These are phyloP conservation scores for Quambalaria eucalypti DNA, from an alignment of 1,284 basidiomycete genomes.

Conservation along the genomic window DNA sequence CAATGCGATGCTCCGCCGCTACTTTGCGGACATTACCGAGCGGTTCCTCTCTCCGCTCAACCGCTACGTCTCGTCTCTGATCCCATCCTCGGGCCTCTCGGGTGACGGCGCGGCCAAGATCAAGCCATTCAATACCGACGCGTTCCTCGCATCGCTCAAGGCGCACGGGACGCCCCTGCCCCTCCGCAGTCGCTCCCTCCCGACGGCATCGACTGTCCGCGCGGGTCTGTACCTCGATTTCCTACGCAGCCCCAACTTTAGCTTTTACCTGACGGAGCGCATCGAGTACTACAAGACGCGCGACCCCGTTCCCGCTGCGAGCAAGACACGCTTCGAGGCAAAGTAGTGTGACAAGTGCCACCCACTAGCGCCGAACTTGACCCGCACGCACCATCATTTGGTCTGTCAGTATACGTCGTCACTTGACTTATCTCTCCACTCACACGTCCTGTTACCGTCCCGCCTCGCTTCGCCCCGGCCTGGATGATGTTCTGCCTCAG, in stretches of 20 bases:
- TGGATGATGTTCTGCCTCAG: too few species aligned
- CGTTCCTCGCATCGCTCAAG: constrained; percentile 75
- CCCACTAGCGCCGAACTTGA: too few species aligned
- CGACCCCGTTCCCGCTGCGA: not conserved
- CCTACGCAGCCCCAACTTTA: constrained; percentile 36
- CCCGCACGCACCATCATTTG: too few species aligned
- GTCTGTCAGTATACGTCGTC: too few species aligned
- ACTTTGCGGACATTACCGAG: constrained; percentile 79
- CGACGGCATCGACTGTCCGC: constrained; percentile 27
- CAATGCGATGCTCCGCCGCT: constrained; percentile 60
- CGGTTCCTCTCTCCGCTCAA: constrained; percentile 83
- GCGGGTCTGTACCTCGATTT: constrained; percentile 39
- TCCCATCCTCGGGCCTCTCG: constrained; percentile 12
- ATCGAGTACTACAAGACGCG: constrained; percentile 6
- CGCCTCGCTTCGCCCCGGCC: too few species aligned
- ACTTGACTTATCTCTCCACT: too few species aligned
- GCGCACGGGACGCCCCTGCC: constrained; percentile 55
- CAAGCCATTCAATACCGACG: constrained; percentile 64
- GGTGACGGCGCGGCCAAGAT: constrained; percentile 29
- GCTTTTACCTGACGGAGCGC: constrained; percentile 34
- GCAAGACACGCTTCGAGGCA: not conserved
- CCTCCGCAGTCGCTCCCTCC: constrained; percentile 39
- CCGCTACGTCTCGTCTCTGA: constrained; percentile 72
- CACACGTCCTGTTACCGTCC: too few species aligned
- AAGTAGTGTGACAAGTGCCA: too few species aligned